Base-by-base conservation (phyloP, 257 asterid species). In the Datura wrightii region DNA sequence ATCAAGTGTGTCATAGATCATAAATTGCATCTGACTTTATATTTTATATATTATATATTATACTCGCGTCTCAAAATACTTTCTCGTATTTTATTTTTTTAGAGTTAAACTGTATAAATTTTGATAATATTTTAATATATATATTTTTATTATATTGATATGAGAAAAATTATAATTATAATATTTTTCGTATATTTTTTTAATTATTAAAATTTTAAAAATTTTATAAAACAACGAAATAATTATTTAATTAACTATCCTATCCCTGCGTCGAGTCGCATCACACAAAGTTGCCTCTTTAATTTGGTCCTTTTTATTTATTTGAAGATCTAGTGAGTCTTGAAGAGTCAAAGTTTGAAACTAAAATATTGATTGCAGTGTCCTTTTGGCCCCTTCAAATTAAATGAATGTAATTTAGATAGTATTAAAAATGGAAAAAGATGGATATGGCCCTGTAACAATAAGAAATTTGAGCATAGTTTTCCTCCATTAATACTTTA, bases 331-430 rank as follows among this genome's bases (percentile, higher is more conserved):
- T 46, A n/a, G 15, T 46, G 2, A 19, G 19, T 9, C 16, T 72
- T 11, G 81, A 74, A 74, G 81, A 74, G 81, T 48, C 60, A 76
- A 31, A 50, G 81, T 76, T 50, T 50, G 19, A 50, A 50, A 76
- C 8, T 76, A 24, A 76, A 76, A 13, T 76, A 76, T 48, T 69
- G 34, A 41, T 69, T 10, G 59, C 4, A 50, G 14, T 76, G 81
- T 50, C 44, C 81, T 76, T 76, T 72, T 50, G 24, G 81, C 24
- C 81, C 81, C 42, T 50, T 76, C 81, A 76, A 11, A 65, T 14
- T 65, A 39, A 76, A 50, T 6, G 7, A 31, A 24, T 6, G 62
- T 76, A 39, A 36, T 3, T 13, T 13, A 19, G 7, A 24, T 74
- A 31, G 6, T 39, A 39, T 24, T 74, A 48, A 63, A 24, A 59